Base-by-base conservation (phyloP, 768 basidiomycete species). In the Xerocomellus dryophilus region DNA sequence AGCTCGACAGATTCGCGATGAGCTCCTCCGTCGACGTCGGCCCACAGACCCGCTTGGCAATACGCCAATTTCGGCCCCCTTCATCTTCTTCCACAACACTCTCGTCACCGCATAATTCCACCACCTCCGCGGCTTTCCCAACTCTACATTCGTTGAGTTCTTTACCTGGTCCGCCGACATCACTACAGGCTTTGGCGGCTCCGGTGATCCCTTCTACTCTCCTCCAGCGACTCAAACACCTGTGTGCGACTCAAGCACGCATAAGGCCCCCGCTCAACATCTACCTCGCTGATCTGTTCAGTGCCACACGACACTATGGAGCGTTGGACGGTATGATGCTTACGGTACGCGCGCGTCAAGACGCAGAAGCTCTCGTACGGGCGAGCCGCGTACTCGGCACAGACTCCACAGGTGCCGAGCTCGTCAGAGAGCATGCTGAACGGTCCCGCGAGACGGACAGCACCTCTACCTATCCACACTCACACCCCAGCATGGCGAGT, bases 1-100 rank as follows among this genome's bases (percentile, higher is more conserved):
- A 91, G 89, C 76, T 93, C 14, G 88, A 93, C 65, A 81, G 79
- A 61, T 92, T 93, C 65, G 78, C 88, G 3, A 84, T 93, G 80
- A 91, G 88, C 61, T 81, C 79, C 7, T 81, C 81, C 39, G 68
- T 88, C 44, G 71, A 76, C 31, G 65, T 87, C 10, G 75, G 79
- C 21, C 71, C 78, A 36, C 68, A 71, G 10, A 71, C 74, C 27
- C 68, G 70, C 20, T 53, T 58, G 15, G 61, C 64, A 10, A 61
- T 76, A 51, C 76, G 71, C 20, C 72, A 66, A 48, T 65, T 60
- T 57, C 66, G 68, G 42, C 61, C 63, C 21, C 53, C 73, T 48
- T 63, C 71, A 55, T 56, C 53, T 38, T 43, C 68, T 43, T 63
- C 72, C 15, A 59, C 61, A 41, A 43, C 67, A 39, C 48, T 65